These are phyloP conservation scores for Torulaspora quercuum DNA, from an alignment of 805 yeast species.

Conservation along the genomic window DNA sequence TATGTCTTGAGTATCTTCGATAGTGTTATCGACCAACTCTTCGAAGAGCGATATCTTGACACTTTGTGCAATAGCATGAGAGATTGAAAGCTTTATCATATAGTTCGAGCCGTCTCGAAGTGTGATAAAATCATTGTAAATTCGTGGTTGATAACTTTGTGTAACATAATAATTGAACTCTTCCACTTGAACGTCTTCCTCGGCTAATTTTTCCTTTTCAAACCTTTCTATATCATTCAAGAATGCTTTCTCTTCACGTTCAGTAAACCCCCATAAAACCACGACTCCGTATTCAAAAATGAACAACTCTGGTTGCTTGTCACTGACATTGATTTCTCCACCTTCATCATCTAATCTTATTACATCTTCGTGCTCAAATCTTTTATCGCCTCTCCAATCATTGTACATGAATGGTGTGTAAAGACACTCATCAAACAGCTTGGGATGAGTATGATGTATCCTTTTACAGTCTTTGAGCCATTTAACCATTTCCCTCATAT, in stretches of 20 bases:
- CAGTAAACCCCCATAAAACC: constrained; percentile 92
- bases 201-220: constrained; percentile 86
- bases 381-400: constrained; percentile 64
- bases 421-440: constrained; percentile 88
- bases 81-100: constrained; percentile 86
- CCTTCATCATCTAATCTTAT: constrained; percentile 89
- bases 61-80: constrained; percentile 94
- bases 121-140: constrained; percentile 92
- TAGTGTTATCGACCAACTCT: constrained; percentile 93
- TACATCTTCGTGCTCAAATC: constrained; percentile 43
- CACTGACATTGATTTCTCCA: constrained; percentile 87
- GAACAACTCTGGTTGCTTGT: constrained; percentile 72
- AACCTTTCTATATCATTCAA: constrained; percentile 82
- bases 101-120: constrained; percentile 83
- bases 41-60: constrained; percentile 94
- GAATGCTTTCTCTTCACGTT: constrained; percentile 77
- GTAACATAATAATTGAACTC: constrained; percentile 95
- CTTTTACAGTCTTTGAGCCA: constrained; percentile 81
- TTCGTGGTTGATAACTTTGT: constrained; percentile 89
- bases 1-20: constrained; percentile 94
- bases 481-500: constrained; percentile 78
- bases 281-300: constrained; percentile 96
- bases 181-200: constrained; percentile 86
- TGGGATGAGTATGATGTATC: constrained; percentile 74
- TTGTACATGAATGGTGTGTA: constrained; percentile 84